Evolutionary conservation across 371 early-diverging fungal genomes (phyloP), one percentile per base, ranked within the genome.

Genomic region (Mucor lusitanicus): DNA sequence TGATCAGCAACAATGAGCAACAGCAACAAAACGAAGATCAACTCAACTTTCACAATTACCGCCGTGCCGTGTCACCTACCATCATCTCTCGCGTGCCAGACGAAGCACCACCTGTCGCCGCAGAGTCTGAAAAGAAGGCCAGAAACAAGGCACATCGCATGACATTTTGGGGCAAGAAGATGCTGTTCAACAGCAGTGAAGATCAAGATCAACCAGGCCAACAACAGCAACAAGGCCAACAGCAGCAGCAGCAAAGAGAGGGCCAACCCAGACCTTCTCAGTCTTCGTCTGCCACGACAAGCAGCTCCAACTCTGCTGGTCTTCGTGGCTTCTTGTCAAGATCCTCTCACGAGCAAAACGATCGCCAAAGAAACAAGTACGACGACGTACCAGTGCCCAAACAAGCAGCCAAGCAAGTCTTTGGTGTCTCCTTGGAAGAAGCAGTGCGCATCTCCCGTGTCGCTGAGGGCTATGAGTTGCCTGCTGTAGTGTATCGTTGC

Each of bases 401-500:
- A 0, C 61, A 63, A 37, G 48, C 66, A 17, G 37, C 68, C 28
- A 84, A 80, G 9, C 86, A 86, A 8, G 88, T 93, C 4, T 77
- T 77, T 66, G 75, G 75, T 11, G 75, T 77, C 0, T 55, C 75
- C 1, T 68, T 77, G 8, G 75, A 74, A 40, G 68, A 70, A 59
- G 78, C 78, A 0, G 74, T 77, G 2, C 68, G 68, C 30, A 70
- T 72, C 6, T 74, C 78, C 5, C 64, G 75, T 17, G 65, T 74
- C 0, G 27, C 63, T n/a, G 72, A 72, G 46, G 68, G 68, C 0
- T 74, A 69, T 40, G 78, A 77, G 32, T 68, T 94, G 30, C 94
- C 94, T 8, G 87, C 94, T 0, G 83, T 94, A 19, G 89, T 94
- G 4, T 94, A 86, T 73, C 84, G 94, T 25, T 92, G 93, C 68